These are phyloP conservation scores for Pleodorina starrii DNA, from an alignment of 139 green algal species.

Conservation along the genomic window DNA sequence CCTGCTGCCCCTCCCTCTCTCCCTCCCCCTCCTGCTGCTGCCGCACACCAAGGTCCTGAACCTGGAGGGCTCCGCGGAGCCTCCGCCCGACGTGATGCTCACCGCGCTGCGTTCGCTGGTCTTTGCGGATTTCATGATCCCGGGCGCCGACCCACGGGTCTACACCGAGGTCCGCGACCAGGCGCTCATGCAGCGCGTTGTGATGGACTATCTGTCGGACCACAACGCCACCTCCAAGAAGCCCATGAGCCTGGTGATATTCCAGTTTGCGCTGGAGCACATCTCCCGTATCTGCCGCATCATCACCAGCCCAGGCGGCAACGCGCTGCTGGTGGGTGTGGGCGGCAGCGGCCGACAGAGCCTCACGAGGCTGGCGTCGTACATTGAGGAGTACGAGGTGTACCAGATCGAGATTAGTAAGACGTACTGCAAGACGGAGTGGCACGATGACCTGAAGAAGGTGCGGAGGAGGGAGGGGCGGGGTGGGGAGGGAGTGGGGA, in stretches of 20 bases:
- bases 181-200: conserved; percentile 53
- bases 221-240: conserved; percentile 84
- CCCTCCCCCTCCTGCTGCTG: too few species aligned
- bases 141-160: conserved; percentile 61
- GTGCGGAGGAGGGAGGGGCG: background rate
- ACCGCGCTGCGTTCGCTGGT: conserved; percentile 71
- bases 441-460: conserved; percentile 73
- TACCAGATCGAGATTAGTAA: conserved; percentile 86
- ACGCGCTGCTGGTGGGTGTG: conserved; percentile 85
- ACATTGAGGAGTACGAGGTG: conserved; percentile 78
- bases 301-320: conserved; percentile 79
- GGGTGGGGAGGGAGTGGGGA: background rate
- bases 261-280: conserved; percentile 85
- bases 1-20: too few species aligned
- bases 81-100: conserved; percentile 60
- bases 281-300: conserved; percentile 78
- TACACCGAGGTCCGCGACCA: conserved; percentile 74
- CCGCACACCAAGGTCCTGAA: conserved; percentile 59
- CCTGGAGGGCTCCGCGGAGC: conserved; percentile 32
- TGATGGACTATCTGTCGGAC: conserved; percentile 78
- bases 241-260: conserved; percentile 84
- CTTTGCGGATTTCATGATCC: conserved; percentile 88
- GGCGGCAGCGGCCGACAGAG: conserved; percentile 79
- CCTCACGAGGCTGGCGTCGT: conserved; percentile 79
- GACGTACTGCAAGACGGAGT: conserved; percentile 80